These are phyloP conservation scores for Wickerhamomyces chambardii DNA, from an alignment of 805 yeast species.

Conservation along the genomic window DNA sequence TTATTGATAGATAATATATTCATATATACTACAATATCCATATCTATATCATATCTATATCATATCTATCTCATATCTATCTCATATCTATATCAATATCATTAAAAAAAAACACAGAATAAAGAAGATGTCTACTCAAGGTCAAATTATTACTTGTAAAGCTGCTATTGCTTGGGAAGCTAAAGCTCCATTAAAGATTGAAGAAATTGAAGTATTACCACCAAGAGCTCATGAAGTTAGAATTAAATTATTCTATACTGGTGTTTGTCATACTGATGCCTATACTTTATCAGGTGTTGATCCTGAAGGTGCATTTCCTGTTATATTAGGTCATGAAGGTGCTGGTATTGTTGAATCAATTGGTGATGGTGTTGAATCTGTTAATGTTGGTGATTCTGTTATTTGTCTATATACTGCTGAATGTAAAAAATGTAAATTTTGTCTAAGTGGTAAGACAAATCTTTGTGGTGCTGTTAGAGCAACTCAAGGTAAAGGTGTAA, in stretches of 20 bases:
- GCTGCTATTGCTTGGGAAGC: slow-evolving; percentile 99
- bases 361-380: slow-evolving; percentile 89
- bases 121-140: slow-evolving; percentile 14
- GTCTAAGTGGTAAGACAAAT: slow-evolving; percentile 92
- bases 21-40: no score
- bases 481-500: slow-evolving; percentile 96
- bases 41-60: no score
- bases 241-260: slow-evolving; percentile 78
- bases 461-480: slow-evolving; percentile 93
- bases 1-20: no score
- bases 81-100: neutral
- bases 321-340: slow-evolving; percentile 94
- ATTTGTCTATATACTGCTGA: slow-evolving; percentile 95
- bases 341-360: slow-evolving; percentile 94
- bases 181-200: slow-evolving; percentile 71
- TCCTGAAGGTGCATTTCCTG: slow-evolving; percentile 96
- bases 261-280: slow-evolving; percentile 98
- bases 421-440: slow-evolving; percentile 91
- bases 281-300: slow-evolving; percentile 91
- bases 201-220: slow-evolving; percentile 83
- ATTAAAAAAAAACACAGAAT: neutral
- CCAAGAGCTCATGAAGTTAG: slow-evolving; percentile 98
- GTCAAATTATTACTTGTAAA: slow-evolving; percentile 63
- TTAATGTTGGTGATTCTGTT: slow-evolving; percentile 90
- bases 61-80: no score